A percentile compares a stretch with the other conserved stretches of the same genome.
phyloP scores from a whole-genome alignment of 768 basidiomycete species.

The Termitomyces sp. region DNA sequence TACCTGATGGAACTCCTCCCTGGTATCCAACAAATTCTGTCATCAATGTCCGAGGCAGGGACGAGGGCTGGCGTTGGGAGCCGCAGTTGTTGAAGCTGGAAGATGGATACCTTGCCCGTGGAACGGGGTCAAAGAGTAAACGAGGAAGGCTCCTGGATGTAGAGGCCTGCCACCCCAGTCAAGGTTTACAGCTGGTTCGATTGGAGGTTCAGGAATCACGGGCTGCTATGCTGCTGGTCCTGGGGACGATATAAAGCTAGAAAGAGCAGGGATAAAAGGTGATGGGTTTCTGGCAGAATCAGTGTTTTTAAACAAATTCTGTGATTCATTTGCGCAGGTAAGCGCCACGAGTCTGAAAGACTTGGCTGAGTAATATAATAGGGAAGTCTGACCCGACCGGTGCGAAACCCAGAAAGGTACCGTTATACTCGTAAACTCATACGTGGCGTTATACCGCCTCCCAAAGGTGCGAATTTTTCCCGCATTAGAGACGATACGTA shows the following conservation, averaged over 20 bases:
- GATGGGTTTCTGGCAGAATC: not conserved
- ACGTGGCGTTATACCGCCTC: not conserved
- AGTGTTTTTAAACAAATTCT: not conserved
- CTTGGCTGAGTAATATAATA: not conserved
- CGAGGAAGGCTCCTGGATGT: too few species aligned
- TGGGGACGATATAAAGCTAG: not conserved
- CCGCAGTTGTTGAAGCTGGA: not conserved
- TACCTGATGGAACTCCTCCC: not conserved
- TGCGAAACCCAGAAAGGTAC: not conserved
- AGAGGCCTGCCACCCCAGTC: too few species aligned
- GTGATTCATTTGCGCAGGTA: not conserved
- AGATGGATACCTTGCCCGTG: too few species aligned
- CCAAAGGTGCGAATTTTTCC: not conserved
- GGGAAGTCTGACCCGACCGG: not conserved
- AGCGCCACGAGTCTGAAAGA: not conserved
- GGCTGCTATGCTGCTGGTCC: not conserved
- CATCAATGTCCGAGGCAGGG: not conserved
- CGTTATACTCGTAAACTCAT: not conserved
- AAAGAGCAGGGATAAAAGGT: constrained; percentile 2
- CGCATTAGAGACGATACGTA: not conserved
- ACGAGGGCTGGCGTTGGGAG: not conserved
- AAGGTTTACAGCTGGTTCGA: not conserved
- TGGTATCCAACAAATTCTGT: not conserved
- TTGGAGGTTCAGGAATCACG: constrained; percentile 3
- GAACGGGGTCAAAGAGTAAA: too few species aligned